Conservation (phyloP, 495 filamentous ascomycete species). For the Penicillium bialowiezense region DNA sequence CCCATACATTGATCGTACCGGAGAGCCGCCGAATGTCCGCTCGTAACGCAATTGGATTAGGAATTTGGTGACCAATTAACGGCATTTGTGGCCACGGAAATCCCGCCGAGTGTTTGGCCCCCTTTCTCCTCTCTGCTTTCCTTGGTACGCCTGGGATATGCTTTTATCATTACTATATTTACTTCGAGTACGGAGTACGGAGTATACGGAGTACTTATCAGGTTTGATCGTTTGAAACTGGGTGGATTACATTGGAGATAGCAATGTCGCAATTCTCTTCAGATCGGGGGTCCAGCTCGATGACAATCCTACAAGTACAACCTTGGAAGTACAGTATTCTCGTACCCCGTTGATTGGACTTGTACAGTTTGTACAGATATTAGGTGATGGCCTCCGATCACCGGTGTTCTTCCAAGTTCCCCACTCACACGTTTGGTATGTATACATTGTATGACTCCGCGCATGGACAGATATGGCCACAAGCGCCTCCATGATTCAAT, state of each 20-base stretch:
- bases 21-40: slow-evolving; percentile 30
- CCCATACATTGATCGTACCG: slow-evolving; percentile 10
- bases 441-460: background rate
- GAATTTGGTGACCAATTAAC: slow-evolving; percentile 1
- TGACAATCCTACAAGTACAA: too few species aligned
- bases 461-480: background rate
- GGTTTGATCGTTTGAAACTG: background rate
- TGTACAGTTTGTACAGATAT: too few species aligned
- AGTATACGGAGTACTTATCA: background rate
- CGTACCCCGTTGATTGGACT: too few species aligned
- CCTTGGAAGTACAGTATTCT: too few species aligned
- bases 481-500: slow-evolving; percentile 1
- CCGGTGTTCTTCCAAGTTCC: slow-evolving; percentile 14
- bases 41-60: background rate
- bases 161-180: background rate
- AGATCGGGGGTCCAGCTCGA: too few species aligned
- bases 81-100: background rate
- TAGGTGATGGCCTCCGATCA: slow-evolving; percentile 9
- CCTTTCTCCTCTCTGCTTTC: slow-evolving; percentile 14
- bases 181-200: too few species aligned
- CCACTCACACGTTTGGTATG: slow-evolving; percentile 13
- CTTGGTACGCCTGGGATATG: slow-evolving; percentile 1
- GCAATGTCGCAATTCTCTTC: too few species aligned
- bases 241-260: too few species aligned
- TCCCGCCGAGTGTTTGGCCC: slow-evolving; percentile 4